These are phyloP conservation scores for Aspergillus fumigatiaffinis DNA, from an alignment of 2,329 filamentous ascomycete genomes.

Conservation along the genomic window DNA sequence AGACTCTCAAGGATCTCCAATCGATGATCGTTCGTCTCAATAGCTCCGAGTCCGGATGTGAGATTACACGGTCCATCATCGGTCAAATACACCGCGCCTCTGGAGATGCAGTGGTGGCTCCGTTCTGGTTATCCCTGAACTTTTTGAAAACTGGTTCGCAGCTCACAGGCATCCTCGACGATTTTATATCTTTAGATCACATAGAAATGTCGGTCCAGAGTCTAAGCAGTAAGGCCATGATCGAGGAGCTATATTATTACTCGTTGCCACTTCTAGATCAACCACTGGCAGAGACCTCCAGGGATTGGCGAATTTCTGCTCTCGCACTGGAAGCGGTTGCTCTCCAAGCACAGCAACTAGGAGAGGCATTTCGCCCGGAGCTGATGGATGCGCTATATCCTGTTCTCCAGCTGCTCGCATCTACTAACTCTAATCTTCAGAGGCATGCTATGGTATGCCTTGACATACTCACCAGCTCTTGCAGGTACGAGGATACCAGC, in stretches of 20 bases:
- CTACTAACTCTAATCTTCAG: constrained; percentile 62
- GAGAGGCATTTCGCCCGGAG: constrained; percentile 70
- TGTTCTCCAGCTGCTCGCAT: constrained; percentile 81
- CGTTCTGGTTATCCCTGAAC: constrained; percentile 76
- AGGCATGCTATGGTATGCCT: constrained; percentile 79
- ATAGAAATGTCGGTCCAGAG: constrained; percentile 25
- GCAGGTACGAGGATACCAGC: constrained; percentile 69
- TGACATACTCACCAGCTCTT: constrained; percentile 72
- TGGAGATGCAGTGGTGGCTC: constrained; percentile 60
- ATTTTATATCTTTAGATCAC: constrained; percentile 59
- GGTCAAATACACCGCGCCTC: constrained; percentile 57
- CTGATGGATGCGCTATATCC: constrained; percentile 90
- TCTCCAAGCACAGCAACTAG: constrained; percentile 65
- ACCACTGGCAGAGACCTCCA: constrained; percentile 31
- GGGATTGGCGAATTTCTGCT: constrained; percentile 70
- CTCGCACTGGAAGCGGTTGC: constrained; percentile 78
- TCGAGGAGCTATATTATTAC: constrained; percentile 44
- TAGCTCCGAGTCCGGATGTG: constrained; percentile 39
- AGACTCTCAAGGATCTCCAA: constrained; percentile 60
- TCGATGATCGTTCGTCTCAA: constrained; percentile 56
- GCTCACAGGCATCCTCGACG: constrained; percentile 55
- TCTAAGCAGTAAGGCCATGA: constrained; percentile 30
- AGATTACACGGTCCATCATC: constrained; percentile 63
- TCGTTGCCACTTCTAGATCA: constrained; percentile 40
- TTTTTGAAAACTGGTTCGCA: constrained; percentile 59